Evolutionary conservation across 768 basidiomycete genomes (phyloP).

Genomic region (Boletus tylopilopsis): DNA sequence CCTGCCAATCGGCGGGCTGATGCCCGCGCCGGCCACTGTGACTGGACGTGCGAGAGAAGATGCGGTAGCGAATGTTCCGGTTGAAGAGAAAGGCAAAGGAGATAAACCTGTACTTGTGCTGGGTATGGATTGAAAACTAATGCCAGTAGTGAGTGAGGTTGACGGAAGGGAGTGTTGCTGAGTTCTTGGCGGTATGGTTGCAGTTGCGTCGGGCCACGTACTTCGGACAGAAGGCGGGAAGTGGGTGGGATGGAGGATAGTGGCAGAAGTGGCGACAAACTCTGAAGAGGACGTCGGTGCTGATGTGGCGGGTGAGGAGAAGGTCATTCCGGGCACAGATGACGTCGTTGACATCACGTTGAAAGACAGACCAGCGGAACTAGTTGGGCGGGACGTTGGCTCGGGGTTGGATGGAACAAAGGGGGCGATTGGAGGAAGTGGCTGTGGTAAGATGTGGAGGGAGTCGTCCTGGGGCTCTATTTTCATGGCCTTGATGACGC

Average conservation of each 20-base stretch:
- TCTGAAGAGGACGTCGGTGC: slow-evolving; percentile 18
- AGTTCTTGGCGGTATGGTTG: slow-evolving; percentile 25
- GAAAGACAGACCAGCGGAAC: slow-evolving; percentile 29
- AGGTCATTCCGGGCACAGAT: slow-evolving; percentile 14
- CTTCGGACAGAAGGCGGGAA: slow-evolving; percentile 27
- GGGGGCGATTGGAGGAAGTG: slow-evolving; percentile 24
- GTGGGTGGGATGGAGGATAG: slow-evolving; percentile 20
- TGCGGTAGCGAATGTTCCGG: slow-evolving; percentile 29
- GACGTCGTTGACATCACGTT: slow-evolving; percentile 18
- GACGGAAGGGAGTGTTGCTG: slow-evolving; percentile 32
- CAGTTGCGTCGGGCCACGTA: slow-evolving; percentile 30
- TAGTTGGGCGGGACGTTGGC: slow-evolving; percentile 31
- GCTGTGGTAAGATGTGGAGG: slow-evolving; percentile 24
- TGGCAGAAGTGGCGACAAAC: slow-evolving; percentile 21
- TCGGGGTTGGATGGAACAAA: slow-evolving; percentile 28
- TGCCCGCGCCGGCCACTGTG: slow-evolving; percentile 20
- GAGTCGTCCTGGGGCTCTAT: slow-evolving; percentile 46
- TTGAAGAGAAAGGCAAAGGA: slow-evolving; percentile 28
- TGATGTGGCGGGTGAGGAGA: slow-evolving; percentile 21
- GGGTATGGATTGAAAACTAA: slow-evolving; percentile 33
- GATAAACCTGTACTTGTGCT: slow-evolving; percentile 28
- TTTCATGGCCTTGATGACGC: slow-evolving; percentile 46
- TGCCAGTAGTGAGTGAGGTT: slow-evolving; percentile 25
- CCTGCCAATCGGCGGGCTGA: slow-evolving; percentile 42
- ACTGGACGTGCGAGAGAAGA: slow-evolving; percentile 25